Evolutionary conservation across 306 rosid genomes (phyloP).

Genomic region (Delonix regia): DNA sequence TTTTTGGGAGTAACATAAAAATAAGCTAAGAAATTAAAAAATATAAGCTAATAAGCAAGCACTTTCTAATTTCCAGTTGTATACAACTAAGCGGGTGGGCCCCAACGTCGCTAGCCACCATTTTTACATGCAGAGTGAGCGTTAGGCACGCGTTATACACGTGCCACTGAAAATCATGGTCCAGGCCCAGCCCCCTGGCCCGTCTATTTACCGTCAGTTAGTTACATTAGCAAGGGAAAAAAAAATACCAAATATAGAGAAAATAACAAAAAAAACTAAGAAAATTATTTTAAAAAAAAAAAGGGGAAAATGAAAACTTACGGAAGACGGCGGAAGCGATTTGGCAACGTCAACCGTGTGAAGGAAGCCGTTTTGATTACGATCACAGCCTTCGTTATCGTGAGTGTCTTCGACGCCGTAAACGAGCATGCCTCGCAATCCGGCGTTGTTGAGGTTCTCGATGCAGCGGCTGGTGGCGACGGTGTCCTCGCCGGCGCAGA

Average conservation of each 20-base stretch:
- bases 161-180: background rate
- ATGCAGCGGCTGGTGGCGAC: slow-evolving; percentile 49
- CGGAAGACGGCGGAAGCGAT: slow-evolving; percentile 78
- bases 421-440: slow-evolving; percentile 78
- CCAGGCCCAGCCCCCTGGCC: background rate
- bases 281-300: no score
- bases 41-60: no score
- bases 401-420: slow-evolving; percentile 77
- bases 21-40: no score
- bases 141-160: background rate
- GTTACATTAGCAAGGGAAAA: no score
- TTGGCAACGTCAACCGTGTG: slow-evolving; percentile 58
- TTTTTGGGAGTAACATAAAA: no score
- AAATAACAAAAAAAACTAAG: background rate
- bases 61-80: slow-evolving; percentile 6
- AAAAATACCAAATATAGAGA: slow-evolving; percentile 31
- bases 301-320: slow-evolving; percentile 34
- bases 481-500: slow-evolving; percentile 87
- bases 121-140: slow-evolving; percentile 14
- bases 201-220: background rate
- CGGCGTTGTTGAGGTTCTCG: slow-evolving; percentile 45
- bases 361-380: slow-evolving; percentile 61
- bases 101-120: background rate
- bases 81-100: background rate
- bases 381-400: slow-evolving; percentile 65